phyloP scores from a whole-genome alignment of 73 alveolate genomes.

The Tetrahymena elliotti region DNA sequence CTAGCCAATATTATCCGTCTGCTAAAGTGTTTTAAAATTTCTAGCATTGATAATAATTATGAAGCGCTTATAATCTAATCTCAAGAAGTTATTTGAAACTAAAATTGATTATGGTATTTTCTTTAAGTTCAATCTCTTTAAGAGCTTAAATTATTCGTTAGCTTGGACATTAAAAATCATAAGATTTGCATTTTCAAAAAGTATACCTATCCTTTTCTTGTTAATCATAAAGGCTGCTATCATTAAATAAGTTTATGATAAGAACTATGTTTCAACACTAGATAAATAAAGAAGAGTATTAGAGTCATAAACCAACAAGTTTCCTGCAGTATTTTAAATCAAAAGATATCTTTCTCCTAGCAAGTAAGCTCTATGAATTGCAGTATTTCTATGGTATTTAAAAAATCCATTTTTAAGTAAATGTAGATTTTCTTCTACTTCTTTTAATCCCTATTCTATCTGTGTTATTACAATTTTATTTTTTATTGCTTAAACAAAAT shows the following conservation, averaged over 20 bases:
- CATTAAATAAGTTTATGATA: background rate
- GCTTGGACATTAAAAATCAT: background rate
- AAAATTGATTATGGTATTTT: background rate
- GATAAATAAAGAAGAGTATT: background rate
- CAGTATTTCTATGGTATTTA: background rate
- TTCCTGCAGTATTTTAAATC: background rate
- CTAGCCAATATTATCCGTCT: background rate
- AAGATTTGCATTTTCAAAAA: background rate
- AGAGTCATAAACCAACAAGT: background rate
- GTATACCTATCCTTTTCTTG: background rate
- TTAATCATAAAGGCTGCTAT: background rate
- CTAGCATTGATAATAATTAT: background rate
- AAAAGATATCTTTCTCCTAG: background rate
- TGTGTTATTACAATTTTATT: background rate
- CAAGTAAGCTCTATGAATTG: background rate
- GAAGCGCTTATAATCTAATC: background rate
- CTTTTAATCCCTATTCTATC: background rate
- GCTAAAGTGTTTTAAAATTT: background rate
- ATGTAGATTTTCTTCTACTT: background rate
- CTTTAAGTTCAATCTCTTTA: background rate
- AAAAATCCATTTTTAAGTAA: background rate
- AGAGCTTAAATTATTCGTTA: background rate
- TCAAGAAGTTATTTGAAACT: background rate
- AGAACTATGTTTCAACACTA: background rate
- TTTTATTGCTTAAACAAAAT: background rate